Evolutionary conservation across 805 yeast species (phyloP).

Genomic region (Barnettozyma botsteinii): DNA sequence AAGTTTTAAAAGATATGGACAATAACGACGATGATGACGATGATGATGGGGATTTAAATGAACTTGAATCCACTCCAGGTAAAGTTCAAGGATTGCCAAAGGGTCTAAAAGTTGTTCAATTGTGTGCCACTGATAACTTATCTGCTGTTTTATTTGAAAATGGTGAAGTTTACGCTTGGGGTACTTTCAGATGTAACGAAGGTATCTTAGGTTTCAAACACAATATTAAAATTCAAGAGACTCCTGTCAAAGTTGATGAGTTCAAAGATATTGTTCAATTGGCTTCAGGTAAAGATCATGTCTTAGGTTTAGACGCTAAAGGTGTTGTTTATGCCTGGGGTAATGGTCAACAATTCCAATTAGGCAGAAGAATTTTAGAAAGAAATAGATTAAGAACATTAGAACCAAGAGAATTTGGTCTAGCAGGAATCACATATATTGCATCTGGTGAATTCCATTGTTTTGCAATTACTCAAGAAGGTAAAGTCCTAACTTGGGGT

Average conservation of each 20-base stretch:
- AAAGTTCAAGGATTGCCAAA: slow-evolving; percentile 62
- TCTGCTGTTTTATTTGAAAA: slow-evolving; percentile 73
- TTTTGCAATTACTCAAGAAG: slow-evolving; percentile 77
- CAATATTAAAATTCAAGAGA: slow-evolving; percentile 53
- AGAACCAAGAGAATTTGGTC: slow-evolving; percentile 79
- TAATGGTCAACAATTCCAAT: slow-evolving; percentile 86
- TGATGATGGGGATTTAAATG: slow-evolving; percentile 79
- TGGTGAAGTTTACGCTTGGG: slow-evolving; percentile 97
- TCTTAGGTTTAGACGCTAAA: slow-evolving; percentile 72
- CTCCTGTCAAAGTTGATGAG: slow-evolving; percentile 58
- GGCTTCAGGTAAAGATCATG: slow-evolving; percentile 91
- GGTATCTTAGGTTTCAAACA: slow-evolving; percentile 82
- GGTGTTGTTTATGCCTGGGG: slow-evolving; percentile 98
- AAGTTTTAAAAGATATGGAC: slow-evolving; percentile 62
- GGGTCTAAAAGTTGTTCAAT: slow-evolving; percentile 57
- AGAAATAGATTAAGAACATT: slow-evolving; percentile 68
- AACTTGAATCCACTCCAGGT: slow-evolving; percentile 84
- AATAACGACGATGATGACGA: slow-evolving; percentile 50
- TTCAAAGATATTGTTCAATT: slow-evolving; percentile 70
- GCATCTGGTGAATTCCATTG: slow-evolving; percentile 96
- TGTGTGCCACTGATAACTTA: slow-evolving; percentile 89
- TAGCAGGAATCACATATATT: slow-evolving; percentile 69
- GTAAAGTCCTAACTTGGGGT: slow-evolving; percentile 85
- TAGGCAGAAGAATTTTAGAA: slow-evolving; percentile 81
- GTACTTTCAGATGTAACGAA: slow-evolving; percentile 90